phyloP scores from a whole-genome alignment of 1,284 basidiomycete genomes.

The Schizophyllum commune region DNA sequence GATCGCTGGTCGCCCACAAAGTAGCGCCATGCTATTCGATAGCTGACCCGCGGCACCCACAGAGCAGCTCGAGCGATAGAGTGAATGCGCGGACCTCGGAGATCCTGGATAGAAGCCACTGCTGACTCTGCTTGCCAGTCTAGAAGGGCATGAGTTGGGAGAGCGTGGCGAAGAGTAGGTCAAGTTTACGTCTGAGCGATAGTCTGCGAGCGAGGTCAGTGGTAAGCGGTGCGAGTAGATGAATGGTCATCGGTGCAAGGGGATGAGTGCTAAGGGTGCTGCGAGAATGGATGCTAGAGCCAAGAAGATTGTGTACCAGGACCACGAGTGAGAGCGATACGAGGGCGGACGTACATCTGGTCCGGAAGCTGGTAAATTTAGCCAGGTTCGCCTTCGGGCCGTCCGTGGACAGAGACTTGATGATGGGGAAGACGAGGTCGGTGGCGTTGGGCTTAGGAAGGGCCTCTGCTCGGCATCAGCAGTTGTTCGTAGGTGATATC shows the following conservation, averaged over 20 bases:
- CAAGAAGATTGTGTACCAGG: too few species aligned
- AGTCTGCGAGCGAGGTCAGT: constrained; percentile 47
- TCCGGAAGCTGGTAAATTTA: constrained; percentile 70
- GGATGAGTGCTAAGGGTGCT: too few species aligned
- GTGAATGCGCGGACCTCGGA: constrained; percentile 40
- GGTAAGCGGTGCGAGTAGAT: constrained; percentile 19
- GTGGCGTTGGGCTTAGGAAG: constrained; percentile 56
- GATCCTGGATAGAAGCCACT: constrained; percentile 77
- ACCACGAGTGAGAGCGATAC: constrained; percentile 18
- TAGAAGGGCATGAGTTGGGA: constrained; percentile 21
- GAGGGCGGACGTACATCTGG: constrained; percentile 45
- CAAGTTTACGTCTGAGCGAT: constrained; percentile 61
- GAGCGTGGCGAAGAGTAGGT: constrained; percentile 5
- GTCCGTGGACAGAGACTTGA: constrained; percentile 59
- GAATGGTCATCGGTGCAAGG: neutral
- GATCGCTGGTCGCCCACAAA: constrained; percentile 6
- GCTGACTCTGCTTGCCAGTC: constrained; percentile 76
- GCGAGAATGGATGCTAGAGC: too few species aligned
- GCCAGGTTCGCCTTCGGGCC: constrained; percentile 63
- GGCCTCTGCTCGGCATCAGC: constrained; percentile 28
- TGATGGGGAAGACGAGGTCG: constrained; percentile 45
- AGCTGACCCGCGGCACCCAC: constrained; percentile 1
- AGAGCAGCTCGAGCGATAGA: neutral
- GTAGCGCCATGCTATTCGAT: neutral
- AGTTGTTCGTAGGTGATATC: constrained; percentile 12